Conservation (phyloP, 208 protist species). For the Naegleria fowleri region DNA sequence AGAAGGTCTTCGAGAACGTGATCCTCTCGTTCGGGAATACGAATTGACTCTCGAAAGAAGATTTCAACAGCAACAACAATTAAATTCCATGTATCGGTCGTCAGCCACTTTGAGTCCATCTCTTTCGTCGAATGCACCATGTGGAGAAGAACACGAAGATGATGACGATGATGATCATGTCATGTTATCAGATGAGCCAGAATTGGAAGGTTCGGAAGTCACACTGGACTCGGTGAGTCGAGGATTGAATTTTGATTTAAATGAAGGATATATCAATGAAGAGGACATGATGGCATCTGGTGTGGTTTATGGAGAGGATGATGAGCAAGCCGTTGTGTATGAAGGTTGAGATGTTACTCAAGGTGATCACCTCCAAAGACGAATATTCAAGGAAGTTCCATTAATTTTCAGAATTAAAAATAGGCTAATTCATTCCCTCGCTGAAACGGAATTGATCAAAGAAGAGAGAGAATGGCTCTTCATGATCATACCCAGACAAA, state of each 20-base stretch:
- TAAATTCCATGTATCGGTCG: not conserved
- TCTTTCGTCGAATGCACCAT: not conserved
- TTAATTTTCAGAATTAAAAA: no score
- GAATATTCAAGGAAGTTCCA: no score
- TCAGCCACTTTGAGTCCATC: not conserved
- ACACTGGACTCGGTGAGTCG: not conserved
- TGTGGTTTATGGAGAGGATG: no score
- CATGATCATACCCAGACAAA: no score
- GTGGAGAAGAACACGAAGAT: not conserved
- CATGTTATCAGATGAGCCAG: not conserved
- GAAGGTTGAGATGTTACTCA: no score
- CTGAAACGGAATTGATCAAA: no score
- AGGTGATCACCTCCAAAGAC: no score
- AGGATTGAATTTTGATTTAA: not conserved
- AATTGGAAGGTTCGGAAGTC: not conserved
- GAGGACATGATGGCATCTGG: not conserved
- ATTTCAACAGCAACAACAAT: not conserved
- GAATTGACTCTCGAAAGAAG: not conserved
- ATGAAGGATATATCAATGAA: not conserved
- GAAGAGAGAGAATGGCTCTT: no score
- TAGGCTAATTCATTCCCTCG: no score
- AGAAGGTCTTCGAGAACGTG: not conserved
- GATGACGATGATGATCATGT: not conserved
- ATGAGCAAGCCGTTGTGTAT: no score
- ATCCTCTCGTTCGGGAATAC: not conserved